Base-by-base conservation (phyloP, 106 monocot genomes). In the Dioscorea alata region DNA sequence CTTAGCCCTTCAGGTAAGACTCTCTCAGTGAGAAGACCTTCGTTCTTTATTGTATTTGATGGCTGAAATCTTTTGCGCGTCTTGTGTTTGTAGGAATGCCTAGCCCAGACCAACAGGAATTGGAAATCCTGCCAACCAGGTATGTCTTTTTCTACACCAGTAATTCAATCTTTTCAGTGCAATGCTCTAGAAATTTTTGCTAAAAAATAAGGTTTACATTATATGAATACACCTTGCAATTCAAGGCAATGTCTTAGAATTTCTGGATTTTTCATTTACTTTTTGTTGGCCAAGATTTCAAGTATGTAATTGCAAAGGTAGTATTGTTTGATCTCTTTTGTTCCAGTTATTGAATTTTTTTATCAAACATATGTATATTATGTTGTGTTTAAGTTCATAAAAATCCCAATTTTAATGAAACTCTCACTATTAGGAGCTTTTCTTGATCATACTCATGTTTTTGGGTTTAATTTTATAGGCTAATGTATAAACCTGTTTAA, bases 111-210 rank as follows among this genome's bases (percentile, higher is more conserved):
- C 24, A 74, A 96, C 69, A 72, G 95, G 73, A 71, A 89, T 57
- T 96, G 95, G 95, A 91, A 72, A 49, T 64, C 86, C 67, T 96
- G 95, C 75, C 95, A 96, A 57, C 74, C 79, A 4, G 79, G 87
- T 87, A 75, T 25, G 18, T 23, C 33, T 42, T 28, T 28, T 28
- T 10, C 42, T 6, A 10, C 10, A 42, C 42, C 42, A 8, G 42
- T 10, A 42, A 42, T 42, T 42, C 42, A 42, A 42, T 42, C 42
- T 42, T 42, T 42, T 42, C 42, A 42, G 42, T 42, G 42, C 42
- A 42, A 42, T 42, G 42, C 42, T 6, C 9, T 42, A 42, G 1
- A 42, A 42, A 42, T 42, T 10, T 1, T 8, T 42, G 42, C 42
- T 8, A 42, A 42, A 42, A 6, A 42, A 10, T 8, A 7, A 23